Evolutionary conservation across 257 asterid species (phyloP).

Genomic region (Hygrophila difformis): DNA sequence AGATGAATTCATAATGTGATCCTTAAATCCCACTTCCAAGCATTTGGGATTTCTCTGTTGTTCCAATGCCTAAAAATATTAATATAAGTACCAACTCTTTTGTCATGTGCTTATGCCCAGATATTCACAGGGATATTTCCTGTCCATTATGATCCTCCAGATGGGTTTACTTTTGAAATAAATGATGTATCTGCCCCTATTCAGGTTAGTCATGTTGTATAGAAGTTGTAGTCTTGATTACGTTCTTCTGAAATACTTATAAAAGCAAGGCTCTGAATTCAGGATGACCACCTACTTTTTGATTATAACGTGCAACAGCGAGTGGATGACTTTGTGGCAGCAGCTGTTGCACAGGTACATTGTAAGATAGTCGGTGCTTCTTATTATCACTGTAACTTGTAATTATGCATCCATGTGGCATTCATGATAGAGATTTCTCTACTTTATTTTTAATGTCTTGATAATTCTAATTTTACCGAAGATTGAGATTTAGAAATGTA

Average conservation of each 20-base stretch:
- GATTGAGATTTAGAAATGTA: constrained; percentile 7
- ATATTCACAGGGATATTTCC: constrained; percentile 77
- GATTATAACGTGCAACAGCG: constrained; percentile 69
- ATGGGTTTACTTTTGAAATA: constrained; percentile 66
- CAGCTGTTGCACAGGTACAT: constrained; percentile 66
- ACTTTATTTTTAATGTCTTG: too few species aligned
- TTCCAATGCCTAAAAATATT: too few species aligned
- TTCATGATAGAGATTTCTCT: too few species aligned
- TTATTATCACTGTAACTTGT: constrained; percentile 1
- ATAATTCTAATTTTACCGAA: neutral
- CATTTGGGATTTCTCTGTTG: too few species aligned
- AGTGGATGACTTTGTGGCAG: constrained; percentile 69
- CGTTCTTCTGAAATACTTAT: constrained; percentile 11
- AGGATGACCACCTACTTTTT: constrained; percentile 67
- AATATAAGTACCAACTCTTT: constrained; percentile 19
- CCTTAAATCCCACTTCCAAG: too few species aligned
- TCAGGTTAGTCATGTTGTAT: constrained; percentile 45
- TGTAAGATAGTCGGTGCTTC: constrained; percentile 10
- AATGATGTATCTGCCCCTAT: constrained; percentile 60
- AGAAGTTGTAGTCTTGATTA: constrained; percentile 13
- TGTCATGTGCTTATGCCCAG: constrained; percentile 29
- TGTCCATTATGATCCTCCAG: constrained; percentile 63
- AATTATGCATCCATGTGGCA: neutral
- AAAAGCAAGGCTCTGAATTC: constrained; percentile 20
- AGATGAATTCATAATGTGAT: constrained; percentile 12